A percentile compares a stretch with the other conserved stretches of the same genome.
These are phyloP conservation scores for Neonectria magnoliae DNA, from an alignment of 2,329 filamentous ascomycete genomes.

Conservation along the genomic window DNA sequence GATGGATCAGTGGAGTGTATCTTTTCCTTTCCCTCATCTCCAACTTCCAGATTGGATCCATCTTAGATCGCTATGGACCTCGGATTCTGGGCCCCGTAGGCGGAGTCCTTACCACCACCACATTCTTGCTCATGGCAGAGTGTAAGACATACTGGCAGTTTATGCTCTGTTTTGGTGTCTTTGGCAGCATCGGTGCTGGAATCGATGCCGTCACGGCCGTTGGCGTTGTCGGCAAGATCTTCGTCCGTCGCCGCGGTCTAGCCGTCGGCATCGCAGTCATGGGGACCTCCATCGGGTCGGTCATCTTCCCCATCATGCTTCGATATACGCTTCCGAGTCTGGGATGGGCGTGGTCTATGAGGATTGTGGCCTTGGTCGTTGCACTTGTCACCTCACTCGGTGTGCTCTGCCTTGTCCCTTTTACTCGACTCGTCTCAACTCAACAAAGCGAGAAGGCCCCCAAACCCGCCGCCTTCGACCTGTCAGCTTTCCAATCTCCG, in stretches of 20 bases:
- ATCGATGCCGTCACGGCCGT: slow-evolving; percentile 47
- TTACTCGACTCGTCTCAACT: slow-evolving; percentile 26
- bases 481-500: slow-evolving; percentile 50
- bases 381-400: slow-evolving; percentile 35
- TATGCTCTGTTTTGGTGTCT: slow-evolving; percentile 53
- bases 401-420: slow-evolving; percentile 47
- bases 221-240: slow-evolving; percentile 42
- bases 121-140: slow-evolving; percentile 56
- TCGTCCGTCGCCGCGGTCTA: slow-evolving; percentile 24
- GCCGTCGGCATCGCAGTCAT: slow-evolving; percentile 28
- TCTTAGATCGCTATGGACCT: slow-evolving; percentile 58
- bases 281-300: slow-evolving; percentile 38
- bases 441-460: background rate
- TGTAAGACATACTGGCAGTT: slow-evolving; percentile 60
- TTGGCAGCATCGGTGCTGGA: slow-evolving; percentile 53
- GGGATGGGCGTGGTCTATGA: slow-evolving; percentile 47
- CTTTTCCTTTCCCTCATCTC: slow-evolving; percentile 55
- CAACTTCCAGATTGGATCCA: slow-evolving; percentile 56
- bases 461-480: slow-evolving; percentile 40
- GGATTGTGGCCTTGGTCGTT: slow-evolving; percentile 42
- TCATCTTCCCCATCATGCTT: slow-evolving; percentile 46
- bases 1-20: slow-evolving; percentile 58
- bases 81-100: slow-evolving; percentile 50
- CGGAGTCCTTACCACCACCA: slow-evolving; percentile 45
- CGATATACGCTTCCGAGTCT: slow-evolving; percentile 35